These are phyloP conservation scores for Avena atlantica DNA, from an alignment of 176 grass and related monocot species.

Conservation along the genomic window DNA sequence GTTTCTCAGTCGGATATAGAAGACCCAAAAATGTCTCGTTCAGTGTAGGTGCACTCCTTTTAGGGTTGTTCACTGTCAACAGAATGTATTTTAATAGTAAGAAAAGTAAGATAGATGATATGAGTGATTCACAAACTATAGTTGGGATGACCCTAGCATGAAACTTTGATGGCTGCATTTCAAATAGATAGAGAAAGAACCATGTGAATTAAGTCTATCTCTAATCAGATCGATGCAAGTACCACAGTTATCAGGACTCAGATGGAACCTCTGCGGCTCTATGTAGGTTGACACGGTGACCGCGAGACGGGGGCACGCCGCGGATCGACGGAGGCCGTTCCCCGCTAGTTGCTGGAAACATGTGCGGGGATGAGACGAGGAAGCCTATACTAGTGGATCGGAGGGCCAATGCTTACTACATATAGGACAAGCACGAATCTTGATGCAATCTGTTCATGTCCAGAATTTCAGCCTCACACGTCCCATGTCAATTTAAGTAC, in stretches of 20 bases:
- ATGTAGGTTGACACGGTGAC: not conserved
- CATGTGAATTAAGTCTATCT: not conserved
- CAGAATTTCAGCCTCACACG: no score
- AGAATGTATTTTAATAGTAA: slow-evolving; percentile 1
- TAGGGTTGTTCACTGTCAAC: slow-evolving; percentile 95
- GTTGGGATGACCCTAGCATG: not conserved
- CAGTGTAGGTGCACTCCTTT: slow-evolving; percentile 75
- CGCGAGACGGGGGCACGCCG: no score
- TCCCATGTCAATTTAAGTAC: no score
- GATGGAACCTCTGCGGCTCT: not conserved
- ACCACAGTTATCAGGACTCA: not conserved
- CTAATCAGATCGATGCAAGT: slow-evolving; percentile 9
- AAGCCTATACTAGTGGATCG: not conserved
- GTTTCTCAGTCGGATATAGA: slow-evolving; percentile 93
- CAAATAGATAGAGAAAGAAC: not conserved
- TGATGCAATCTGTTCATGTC: not conserved
- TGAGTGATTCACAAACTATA: not conserved
- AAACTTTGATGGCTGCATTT: not conserved
- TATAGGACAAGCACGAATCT: not conserved
- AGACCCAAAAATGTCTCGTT: slow-evolving; percentile 97
- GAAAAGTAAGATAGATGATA: slow-evolving; percentile 26
- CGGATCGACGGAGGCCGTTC: no score
- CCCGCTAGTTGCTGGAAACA: no score
- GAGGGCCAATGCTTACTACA: not conserved
- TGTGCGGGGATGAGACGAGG: no score